Percentiles rank a stretch among this genome's conserved stretches.
Evolutionary conservation across 2,329 filamentous ascomycete genomes (phyloP).

Genomic region (Alternaria rosae): DNA sequence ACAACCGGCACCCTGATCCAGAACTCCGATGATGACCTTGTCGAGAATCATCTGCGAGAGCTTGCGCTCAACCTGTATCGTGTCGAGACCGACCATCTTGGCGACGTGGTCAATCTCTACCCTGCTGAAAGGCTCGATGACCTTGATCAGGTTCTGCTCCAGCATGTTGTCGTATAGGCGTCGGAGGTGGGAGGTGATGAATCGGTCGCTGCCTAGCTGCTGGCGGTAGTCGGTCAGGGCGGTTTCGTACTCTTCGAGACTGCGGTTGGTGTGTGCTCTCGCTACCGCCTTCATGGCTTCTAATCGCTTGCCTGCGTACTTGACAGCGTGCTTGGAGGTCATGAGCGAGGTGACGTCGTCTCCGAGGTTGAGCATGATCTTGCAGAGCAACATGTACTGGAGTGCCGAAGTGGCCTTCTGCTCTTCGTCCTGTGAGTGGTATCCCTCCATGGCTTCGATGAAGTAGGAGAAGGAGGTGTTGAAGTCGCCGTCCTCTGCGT

Average conservation of each 20-base stretch:
- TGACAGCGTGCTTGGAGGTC: slow-evolving; percentile 93
- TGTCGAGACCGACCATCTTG: slow-evolving; percentile 96
- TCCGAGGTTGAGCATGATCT: slow-evolving; percentile 97
- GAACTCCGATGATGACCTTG: slow-evolving; percentile 96
- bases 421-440: slow-evolving; percentile 89
- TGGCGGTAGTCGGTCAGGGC: slow-evolving; percentile 89
- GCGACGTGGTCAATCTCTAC: slow-evolving; percentile 97
- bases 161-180: slow-evolving; percentile 98
- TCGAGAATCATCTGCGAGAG: slow-evolving; percentile 99
- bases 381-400: slow-evolving; percentile 99
- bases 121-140: slow-evolving; percentile 97
- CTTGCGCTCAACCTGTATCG: slow-evolving; percentile 96
- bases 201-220: slow-evolving; percentile 91
- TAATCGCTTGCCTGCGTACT: slow-evolving; percentile 93
- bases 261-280: slow-evolving; percentile 92
- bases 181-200: slow-evolving; percentile 96
- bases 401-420: slow-evolving; percentile 92
- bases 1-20: slow-evolving; percentile 97
- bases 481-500: slow-evolving; percentile 98
- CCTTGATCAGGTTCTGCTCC: slow-evolving; percentile 99
- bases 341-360: slow-evolving; percentile 97
- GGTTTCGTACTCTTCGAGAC: slow-evolving; percentile 95
- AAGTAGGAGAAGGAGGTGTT: slow-evolving; percentile 99
- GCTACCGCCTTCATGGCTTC: slow-evolving; percentile 99
- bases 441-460: slow-evolving; percentile 97